A percentile compares a stretch with the other conserved stretches of the same genome.
Evolutionary conservation across 1,139 yeast genomes (phyloP).

Genomic region (Schwanniomyces etchellsii): DNA sequence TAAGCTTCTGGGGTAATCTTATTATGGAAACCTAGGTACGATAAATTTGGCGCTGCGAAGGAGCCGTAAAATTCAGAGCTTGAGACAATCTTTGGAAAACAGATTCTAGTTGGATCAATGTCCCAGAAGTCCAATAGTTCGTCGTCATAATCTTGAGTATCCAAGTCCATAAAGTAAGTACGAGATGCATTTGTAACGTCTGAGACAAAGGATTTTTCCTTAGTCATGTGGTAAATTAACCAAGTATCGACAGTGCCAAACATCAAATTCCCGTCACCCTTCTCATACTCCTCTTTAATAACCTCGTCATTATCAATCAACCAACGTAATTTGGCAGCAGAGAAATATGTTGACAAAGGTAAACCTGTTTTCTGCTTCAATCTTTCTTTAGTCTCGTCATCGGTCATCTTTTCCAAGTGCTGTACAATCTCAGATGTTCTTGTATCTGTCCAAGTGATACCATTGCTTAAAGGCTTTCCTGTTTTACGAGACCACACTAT

Average conservation of each 20-base stretch:
- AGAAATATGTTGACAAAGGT: slow-evolving; percentile 86
- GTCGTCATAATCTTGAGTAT: slow-evolving; percentile 70
- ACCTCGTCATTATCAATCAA: slow-evolving; percentile 70
- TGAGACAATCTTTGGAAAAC: slow-evolving; percentile 76
- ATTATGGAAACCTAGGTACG: slow-evolving; percentile 46
- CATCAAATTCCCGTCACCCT: slow-evolving; percentile 69
- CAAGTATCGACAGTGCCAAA: slow-evolving; percentile 95
- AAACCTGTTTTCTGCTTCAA: slow-evolving; percentile 72
- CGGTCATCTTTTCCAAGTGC: slow-evolving; percentile 52
- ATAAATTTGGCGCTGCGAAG: slow-evolving; percentile 54
- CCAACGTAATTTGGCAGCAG: slow-evolving; percentile 91
- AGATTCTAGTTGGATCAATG: slow-evolving; percentile 63
- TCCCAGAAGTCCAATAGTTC: slow-evolving; percentile 74
- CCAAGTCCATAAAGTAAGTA: slow-evolving; percentile 85
- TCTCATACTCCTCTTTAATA: slow-evolving; percentile 67
- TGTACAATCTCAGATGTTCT: slow-evolving; percentile 74
- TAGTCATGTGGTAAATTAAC: slow-evolving; percentile 83
- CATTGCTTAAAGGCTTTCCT: slow-evolving; percentile 78
- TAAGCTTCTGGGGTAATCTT: slow-evolving; percentile 47
- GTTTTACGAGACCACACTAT: slow-evolving; percentile 84
- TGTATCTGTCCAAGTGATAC: slow-evolving; percentile 96
- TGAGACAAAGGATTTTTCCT: slow-evolving; percentile 65
- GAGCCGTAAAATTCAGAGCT: slow-evolving; percentile 78
- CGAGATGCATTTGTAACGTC: slow-evolving; percentile 92
- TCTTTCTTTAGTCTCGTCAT: slow-evolving; percentile 53